Evolutionary conservation across 106 monocot genomes (phyloP).

Genomic region (Gastrodia elata): DNA sequence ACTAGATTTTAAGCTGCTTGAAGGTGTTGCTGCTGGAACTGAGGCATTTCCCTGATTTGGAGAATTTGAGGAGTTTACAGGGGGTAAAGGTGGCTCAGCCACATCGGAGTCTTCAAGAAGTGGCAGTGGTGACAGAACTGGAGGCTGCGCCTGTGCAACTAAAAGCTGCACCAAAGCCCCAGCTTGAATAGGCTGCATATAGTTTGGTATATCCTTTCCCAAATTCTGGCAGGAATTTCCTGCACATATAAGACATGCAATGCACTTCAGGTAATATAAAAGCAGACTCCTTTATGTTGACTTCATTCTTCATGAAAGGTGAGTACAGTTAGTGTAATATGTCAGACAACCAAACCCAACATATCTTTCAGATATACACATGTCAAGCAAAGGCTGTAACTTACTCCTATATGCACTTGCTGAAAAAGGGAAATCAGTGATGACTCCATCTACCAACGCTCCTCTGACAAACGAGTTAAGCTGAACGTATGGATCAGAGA

Average conservation of each 20-base stretch:
- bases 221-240: constrained; percentile 37
- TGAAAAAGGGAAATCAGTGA: constrained; percentile 66
- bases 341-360: too few relatives aligned
- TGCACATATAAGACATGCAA: constrained; percentile 21
- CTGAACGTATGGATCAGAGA: constrained; percentile 54
- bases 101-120: constrained; percentile 33
- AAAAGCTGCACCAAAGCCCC: constrained; percentile 23
- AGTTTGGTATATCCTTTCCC: constrained; percentile 24
- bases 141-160: constrained; percentile 3
- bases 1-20: background rate
- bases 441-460: constrained; percentile 43
- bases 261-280: too few relatives aligned
- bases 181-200: constrained; percentile 26
- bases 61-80: background rate
- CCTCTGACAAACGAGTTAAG: constrained; percentile 34
- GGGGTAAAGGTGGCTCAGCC: constrained; percentile 50
- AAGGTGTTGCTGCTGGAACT: background rate
- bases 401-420: constrained; percentile 54
- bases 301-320: too few relatives aligned
- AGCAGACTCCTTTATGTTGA: too few relatives aligned
- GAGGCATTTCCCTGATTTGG: constrained; percentile 5
- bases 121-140: constrained; percentile 38
- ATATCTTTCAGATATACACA: too few relatives aligned
- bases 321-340: too few relatives aligned
- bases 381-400: constrained; percentile 2